Conservation (phyloP, 345 rosid genomes). For the Physaria fendleri region DNA sequence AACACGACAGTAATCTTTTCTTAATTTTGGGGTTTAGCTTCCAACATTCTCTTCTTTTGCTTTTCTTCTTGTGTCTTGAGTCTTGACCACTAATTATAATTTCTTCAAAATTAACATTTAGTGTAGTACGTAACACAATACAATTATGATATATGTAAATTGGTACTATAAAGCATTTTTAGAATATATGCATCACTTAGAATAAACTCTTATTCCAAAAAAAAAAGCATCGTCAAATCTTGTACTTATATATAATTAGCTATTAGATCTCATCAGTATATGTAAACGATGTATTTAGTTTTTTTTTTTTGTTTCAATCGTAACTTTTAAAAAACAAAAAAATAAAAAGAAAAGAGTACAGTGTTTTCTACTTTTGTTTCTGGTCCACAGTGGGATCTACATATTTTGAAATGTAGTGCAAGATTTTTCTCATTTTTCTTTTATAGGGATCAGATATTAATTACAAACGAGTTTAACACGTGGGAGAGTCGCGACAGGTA, state of each 20-base stretch:
- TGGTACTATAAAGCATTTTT: not conserved
- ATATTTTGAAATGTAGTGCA: constrained; percentile 1
- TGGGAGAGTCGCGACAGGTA: constrained; percentile 11
- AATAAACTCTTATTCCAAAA: no score
- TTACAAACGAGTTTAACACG: constrained; percentile 10
- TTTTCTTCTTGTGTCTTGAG: not conserved
- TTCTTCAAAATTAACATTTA: not conserved
- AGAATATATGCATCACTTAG: not conserved
- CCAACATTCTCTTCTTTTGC: constrained; percentile 17
- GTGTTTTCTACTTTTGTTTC: constrained; percentile 3
- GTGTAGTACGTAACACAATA: not conserved
- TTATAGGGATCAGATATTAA: not conserved
- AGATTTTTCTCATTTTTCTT: no score
- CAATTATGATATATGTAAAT: not conserved
- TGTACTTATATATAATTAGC: no score
- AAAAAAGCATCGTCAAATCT: no score
- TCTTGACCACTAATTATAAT: not conserved
- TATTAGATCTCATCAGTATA: no score
- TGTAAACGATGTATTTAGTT: not conserved
- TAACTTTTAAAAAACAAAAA: not conserved
- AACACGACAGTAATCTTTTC: not conserved
- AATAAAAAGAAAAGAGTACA: constrained; percentile 2
- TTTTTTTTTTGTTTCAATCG: not conserved
- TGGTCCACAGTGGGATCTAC: constrained; percentile 9
- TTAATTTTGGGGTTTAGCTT: not conserved